A percentile compares a stretch with the other conserved stretches of the same genome.
Conservation (phyloP, 495 filamentous ascomycete genomes). For the Neurospora tetrasperma region DNA sequence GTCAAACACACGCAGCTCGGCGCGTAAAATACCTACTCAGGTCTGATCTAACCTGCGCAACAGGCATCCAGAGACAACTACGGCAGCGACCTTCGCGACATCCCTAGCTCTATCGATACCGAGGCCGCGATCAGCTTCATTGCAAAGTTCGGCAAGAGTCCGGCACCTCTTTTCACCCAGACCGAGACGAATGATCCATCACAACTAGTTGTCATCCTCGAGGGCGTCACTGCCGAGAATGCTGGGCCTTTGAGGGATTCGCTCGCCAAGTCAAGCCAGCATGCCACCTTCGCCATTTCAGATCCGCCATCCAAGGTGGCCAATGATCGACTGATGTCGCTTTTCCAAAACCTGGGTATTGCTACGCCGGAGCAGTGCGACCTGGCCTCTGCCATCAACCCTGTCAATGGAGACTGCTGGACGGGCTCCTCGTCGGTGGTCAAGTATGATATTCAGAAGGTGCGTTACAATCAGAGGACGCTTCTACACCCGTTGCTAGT, state of each 20-base stretch:
- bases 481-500: neutral
- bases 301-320: constrained; percentile 28
- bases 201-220: constrained; percentile 42
- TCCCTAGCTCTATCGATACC: constrained; percentile 26
- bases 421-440: constrained; percentile 32
- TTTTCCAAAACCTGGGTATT: constrained; percentile 20
- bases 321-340: constrained; percentile 23
- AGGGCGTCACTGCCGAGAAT: constrained; percentile 31
- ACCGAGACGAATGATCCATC: constrained; percentile 20
- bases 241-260: constrained; percentile 20
- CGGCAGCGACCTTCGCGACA: constrained; percentile 28
- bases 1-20: neutral
- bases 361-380: constrained; percentile 22
- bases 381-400: constrained; percentile 31
- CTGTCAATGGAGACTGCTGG: constrained; percentile 35
- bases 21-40: constrained; percentile 13
- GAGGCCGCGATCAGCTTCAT: constrained; percentile 32
- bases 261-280: constrained; percentile 18
- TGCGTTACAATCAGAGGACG: constrained; percentile 5
- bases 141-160: constrained; percentile 29
- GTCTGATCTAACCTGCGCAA: constrained; percentile 21
- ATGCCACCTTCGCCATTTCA: constrained; percentile 34
- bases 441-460: constrained; percentile 32
- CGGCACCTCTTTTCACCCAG: constrained; percentile 31
- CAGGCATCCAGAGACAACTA: constrained; percentile 30